Evolutionary conservation across 2,329 filamentous ascomycete species (phyloP).

Genomic region (Aspergillus oerlinghausenensis): DNA sequence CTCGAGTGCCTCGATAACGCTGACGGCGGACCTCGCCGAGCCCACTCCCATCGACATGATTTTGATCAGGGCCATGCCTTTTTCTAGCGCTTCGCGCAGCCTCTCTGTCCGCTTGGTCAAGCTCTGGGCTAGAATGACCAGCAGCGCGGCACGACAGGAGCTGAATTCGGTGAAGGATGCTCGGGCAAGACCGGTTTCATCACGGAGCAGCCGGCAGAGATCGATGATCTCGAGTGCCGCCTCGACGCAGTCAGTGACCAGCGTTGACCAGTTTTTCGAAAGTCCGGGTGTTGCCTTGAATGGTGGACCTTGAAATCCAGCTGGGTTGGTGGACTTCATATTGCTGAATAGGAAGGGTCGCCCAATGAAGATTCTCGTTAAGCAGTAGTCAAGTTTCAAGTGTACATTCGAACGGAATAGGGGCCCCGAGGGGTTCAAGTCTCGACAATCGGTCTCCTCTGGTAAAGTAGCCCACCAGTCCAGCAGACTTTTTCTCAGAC

Average conservation of each 20-base stretch:
- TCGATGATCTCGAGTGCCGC: conserved; percentile 50
- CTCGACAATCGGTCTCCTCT: conserved; percentile 35
- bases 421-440: conserved; percentile 38
- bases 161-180: conserved; percentile 56
- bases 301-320: conserved; percentile 13
- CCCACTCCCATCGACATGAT: conserved; percentile 52
- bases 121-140: conserved; percentile 44
- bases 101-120: conserved; percentile 38
- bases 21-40: conserved; percentile 50
- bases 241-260: conserved; percentile 52
- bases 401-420: conserved; percentile 49
- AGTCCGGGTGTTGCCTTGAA: conserved; percentile 28
- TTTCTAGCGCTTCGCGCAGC: conserved; percentile 45
- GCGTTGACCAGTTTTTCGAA: conserved; percentile 32
- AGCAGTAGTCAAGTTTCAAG: conserved; percentile 50
- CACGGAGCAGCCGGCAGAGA: conserved; percentile 47
- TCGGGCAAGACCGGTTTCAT: conserved; percentile 50
- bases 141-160: conserved; percentile 51
- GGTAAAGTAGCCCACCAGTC: conserved; percentile 42
- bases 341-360: conserved; percentile 50
- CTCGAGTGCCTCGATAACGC: conserved; percentile 51
- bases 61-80: conserved; percentile 49
- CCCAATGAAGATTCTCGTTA: conserved; percentile 52
- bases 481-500: conserved; percentile 35
- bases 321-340: conserved; percentile 26